Conservation (phyloP, 2,329 filamentous ascomycete species). For the Fusarium sp. region DNA sequence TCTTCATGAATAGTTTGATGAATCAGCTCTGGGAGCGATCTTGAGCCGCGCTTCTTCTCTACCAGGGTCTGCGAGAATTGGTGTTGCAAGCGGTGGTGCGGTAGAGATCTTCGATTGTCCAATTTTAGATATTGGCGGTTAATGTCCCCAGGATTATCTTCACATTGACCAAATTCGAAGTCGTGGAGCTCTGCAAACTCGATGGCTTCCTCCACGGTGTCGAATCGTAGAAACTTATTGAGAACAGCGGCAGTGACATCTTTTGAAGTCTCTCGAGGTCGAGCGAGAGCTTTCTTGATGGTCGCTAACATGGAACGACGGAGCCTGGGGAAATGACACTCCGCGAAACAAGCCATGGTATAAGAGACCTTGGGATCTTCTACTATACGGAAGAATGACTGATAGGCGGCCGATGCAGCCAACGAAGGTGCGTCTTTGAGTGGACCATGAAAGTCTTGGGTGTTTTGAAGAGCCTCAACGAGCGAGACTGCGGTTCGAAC, state of each 20-base stretch:
- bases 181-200: slow-evolving; percentile 74
- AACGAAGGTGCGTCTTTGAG: slow-evolving; percentile 65
- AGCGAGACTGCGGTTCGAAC: slow-evolving; percentile 75
- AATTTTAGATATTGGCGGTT: slow-evolving; percentile 61
- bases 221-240: slow-evolving; percentile 75
- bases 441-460: slow-evolving; percentile 70
- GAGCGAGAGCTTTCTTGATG: slow-evolving; percentile 69
- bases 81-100: slow-evolving; percentile 68
- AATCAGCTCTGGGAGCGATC: slow-evolving; percentile 69
- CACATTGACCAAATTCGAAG: slow-evolving; percentile 64
- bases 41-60: slow-evolving; percentile 71
- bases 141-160: slow-evolving; percentile 54
- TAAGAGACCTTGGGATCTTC: slow-evolving; percentile 72
- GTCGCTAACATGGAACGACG: slow-evolving; percentile 72
- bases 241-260: slow-evolving; percentile 72
- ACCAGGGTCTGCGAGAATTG: slow-evolving; percentile 71
- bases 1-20: slow-evolving; percentile 69
- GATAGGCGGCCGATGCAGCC: slow-evolving; percentile 65
- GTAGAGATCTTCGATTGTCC: slow-evolving; percentile 60
- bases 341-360: slow-evolving; percentile 79
- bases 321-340: slow-evolving; percentile 76
- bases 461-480: slow-evolving; percentile 73
- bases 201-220: slow-evolving; percentile 76
- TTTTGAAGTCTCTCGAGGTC: slow-evolving; percentile 70
- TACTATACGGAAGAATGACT: slow-evolving; percentile 74